Evolutionary conservation across 2,329 filamentous ascomycete genomes (phyloP).

Genomic region (Helotiales sp.): DNA sequence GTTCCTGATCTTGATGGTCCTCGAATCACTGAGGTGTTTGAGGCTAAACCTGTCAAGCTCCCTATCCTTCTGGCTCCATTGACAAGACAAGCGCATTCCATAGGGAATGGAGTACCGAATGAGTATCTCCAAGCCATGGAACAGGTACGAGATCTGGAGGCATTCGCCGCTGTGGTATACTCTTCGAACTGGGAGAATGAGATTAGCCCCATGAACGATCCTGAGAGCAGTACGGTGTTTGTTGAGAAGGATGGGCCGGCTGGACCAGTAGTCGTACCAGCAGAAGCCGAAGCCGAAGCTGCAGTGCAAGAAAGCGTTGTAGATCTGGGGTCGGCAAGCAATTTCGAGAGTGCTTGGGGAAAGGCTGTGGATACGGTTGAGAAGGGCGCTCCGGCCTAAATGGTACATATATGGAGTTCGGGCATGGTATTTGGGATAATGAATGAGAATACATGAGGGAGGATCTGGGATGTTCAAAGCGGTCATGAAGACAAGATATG

Average conservation of each 20-base stretch:
- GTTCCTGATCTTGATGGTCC: slow-evolving; percentile 32
- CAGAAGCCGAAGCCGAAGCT: slow-evolving; percentile 21
- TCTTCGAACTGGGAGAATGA: slow-evolving; percentile 80
- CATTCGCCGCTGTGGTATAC: slow-evolving; percentile 86
- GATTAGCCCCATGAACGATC: slow-evolving; percentile 49
- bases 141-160: slow-evolving; percentile 74
- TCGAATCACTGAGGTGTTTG: slow-evolving; percentile 57
- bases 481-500: slow-evolving; percentile 19
- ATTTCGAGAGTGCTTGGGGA: slow-evolving; percentile 73
- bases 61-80: slow-evolving; percentile 90
- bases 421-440: slow-evolving; percentile 8
- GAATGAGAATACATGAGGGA: slow-evolving; percentile 4
- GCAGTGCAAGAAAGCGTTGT: slow-evolving; percentile 56
- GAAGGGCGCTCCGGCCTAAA: slow-evolving; percentile 17
- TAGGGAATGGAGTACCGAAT: slow-evolving; percentile 78
- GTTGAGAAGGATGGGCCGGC: slow-evolving; percentile 25
- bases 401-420: slow-evolving; percentile 11
- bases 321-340: slow-evolving; percentile 55
- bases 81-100: slow-evolving; percentile 86
- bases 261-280: slow-evolving; percentile 28
- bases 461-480: not conserved
- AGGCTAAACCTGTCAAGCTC: slow-evolving; percentile 67
- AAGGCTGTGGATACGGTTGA: slow-evolving; percentile 57
- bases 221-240: not conserved
- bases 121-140: slow-evolving; percentile 79